These are phyloP conservation scores for Colletotrichum lupini DNA, from an alignment of 2,329 filamentous ascomycete genomes.

Conservation along the genomic window DNA sequence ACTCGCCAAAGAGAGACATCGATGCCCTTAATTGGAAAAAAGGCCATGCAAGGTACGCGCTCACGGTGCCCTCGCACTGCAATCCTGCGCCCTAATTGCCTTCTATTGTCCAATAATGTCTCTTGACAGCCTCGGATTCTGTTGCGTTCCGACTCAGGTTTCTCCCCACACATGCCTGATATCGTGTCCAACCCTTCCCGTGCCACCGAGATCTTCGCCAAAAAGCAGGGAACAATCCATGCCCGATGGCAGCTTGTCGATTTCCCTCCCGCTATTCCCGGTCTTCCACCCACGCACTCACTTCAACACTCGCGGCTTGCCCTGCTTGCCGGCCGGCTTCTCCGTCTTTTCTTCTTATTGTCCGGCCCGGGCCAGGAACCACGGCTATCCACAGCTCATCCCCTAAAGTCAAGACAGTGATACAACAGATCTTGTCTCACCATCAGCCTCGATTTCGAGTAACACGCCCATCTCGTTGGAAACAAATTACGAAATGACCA, in stretches of 20 bases:
- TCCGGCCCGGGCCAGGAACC: conserved; percentile 20
- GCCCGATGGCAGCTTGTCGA: conserved; percentile 1
- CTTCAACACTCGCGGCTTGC: neutral
- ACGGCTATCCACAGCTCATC: neutral
- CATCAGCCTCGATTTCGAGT: conserved; percentile 16
- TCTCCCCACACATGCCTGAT: conserved; percentile 17
- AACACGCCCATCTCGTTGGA: conserved; percentile 3
- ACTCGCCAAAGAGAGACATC: conserved; percentile 8
- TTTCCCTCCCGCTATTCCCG: neutral
- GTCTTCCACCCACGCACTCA: neutral
- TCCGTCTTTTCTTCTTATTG: conserved; percentile 8
- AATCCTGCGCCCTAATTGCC: neutral
- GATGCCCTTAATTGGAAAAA: neutral
- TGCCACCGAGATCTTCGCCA: neutral
- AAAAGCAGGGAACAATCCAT: conserved; percentile 22
- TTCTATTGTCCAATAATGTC: conserved; percentile 6
- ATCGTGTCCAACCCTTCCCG: neutral
- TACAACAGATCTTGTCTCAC: conserved; percentile 21
- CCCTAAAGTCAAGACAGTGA: neutral
- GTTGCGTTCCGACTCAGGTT: conserved; percentile 9
- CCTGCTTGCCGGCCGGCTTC: neutral
- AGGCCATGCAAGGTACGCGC: conserved; percentile 16
- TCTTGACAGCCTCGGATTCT: conserved; percentile 7
- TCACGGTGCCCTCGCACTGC: neutral
- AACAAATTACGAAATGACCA: neutral